Evolutionary conservation across 225 moss, liverwort and hornwort genomes (phyloP), one percentile per base, ranked within the genome.

Genomic region (Asterella californica): DNA sequence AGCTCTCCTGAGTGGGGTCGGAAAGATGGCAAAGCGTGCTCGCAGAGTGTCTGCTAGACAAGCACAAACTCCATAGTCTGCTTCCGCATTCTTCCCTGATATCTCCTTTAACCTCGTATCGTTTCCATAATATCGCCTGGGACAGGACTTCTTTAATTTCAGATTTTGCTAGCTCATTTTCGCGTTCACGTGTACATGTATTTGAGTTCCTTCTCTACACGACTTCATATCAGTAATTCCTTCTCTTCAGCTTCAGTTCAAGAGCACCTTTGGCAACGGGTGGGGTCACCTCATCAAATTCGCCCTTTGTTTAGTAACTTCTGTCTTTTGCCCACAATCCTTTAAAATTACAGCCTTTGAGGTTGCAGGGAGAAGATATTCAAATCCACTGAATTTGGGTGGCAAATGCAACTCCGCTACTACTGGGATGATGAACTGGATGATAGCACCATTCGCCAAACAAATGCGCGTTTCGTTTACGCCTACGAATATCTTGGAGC

Each of bases 401-500:
- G 96, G 96, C 96, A 96, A 91, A 96, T 96, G 94, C 96, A 96
- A 89, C 49, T 96, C 19, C 92, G 94, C 5, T 96, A 96, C 46
- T 94, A 91, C 81, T 96, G 96, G 96, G 92, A 96, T 42, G 94
- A 96, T 65, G 90, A 88, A 21, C 80, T 91, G 0, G 96, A 96
- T n/a, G 91, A 96, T 75, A 94, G 91, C 67, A 76, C 88, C 0
- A 87, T 96, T n/a, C 85, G 92, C 24, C 96, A 96, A 85, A 96
- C 94, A 29, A 96, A 96, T 82, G 96, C 96, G 3, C 59, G 83
- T 19, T 96, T 96, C 79, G 36, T 83, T 2, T 96, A 96, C 46
- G 96, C 94, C 0, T 96, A 92, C 7, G 96, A 96, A 54, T 96
- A 96, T 22, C 70, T 96, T 15, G 96, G 96, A 0, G 96, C 96